These are phyloP conservation scores for Cryphonectria naterciae DNA, from an alignment of 2,329 filamentous ascomycete species.

Conservation along the genomic window DNA sequence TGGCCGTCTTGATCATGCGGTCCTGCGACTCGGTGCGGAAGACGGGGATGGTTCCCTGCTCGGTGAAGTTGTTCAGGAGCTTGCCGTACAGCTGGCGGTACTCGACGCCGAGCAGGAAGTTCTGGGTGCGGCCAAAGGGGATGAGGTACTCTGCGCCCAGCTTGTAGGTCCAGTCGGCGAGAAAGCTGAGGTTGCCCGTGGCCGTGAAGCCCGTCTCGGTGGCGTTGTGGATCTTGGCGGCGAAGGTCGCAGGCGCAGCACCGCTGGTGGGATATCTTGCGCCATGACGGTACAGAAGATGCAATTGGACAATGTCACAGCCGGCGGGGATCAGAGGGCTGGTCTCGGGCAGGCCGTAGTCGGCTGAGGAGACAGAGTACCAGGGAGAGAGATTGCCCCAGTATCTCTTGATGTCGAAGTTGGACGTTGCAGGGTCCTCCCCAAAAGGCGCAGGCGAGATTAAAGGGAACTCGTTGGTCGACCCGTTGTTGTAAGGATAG, in stretches of 20 bases:
- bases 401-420: slow-evolving; percentile 38
- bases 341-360: slow-evolving; percentile 38
- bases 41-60: slow-evolving; percentile 43
- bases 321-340: slow-evolving; percentile 37
- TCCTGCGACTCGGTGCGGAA: slow-evolving; percentile 41
- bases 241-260: slow-evolving; percentile 37
- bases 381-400: slow-evolving; percentile 42
- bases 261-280: slow-evolving; percentile 40
- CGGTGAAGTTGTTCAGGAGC: slow-evolving; percentile 48
- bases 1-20: slow-evolving; percentile 40
- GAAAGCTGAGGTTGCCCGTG: slow-evolving; percentile 36
- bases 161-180: slow-evolving; percentile 41
- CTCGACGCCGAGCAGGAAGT: slow-evolving; percentile 45
- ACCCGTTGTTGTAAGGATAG: slow-evolving; percentile 37
- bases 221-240: slow-evolving; percentile 40
- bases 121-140: slow-evolving; percentile 45
- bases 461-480: slow-evolving; percentile 39
- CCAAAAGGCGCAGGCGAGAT: slow-evolving; percentile 35
- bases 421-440: slow-evolving; percentile 30
- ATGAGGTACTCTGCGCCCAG: slow-evolving; percentile 42
- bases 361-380: slow-evolving; percentile 40
- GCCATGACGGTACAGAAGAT: slow-evolving; percentile 40
- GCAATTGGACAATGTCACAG: slow-evolving; percentile 39
- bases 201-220: slow-evolving; percentile 40
- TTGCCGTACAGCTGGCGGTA: slow-evolving; percentile 47